Percentiles rank a stretch among this genome's conserved stretches.
Conservation (phyloP, 1,139 yeast species). For the Kurtzmaniella quercitrusa region DNA sequence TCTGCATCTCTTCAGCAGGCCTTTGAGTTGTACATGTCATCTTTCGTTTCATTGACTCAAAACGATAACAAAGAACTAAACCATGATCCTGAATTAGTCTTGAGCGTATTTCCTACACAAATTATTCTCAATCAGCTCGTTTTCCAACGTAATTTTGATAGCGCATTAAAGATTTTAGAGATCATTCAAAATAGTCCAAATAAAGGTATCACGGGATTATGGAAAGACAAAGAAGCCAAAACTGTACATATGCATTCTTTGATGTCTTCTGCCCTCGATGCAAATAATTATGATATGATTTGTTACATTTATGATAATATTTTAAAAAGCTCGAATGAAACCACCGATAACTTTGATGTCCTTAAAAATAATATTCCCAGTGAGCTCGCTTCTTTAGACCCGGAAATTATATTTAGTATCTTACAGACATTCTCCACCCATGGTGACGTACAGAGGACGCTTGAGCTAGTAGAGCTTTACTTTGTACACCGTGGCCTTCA, state of each 20-base stretch:
- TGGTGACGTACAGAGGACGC: slow-evolving; percentile 37
- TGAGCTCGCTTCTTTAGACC: slow-evolving; percentile 4
- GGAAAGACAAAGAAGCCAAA: not conserved
- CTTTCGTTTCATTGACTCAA: not conserved
- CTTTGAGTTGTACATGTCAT: not conserved
- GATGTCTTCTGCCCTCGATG: not conserved
- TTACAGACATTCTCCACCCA: slow-evolving; percentile 30
- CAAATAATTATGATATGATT: not conserved
- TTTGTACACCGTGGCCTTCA: slow-evolving; percentile 27
- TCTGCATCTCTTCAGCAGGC: not conserved
- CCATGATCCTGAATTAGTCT: not conserved
- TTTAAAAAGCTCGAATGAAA: not conserved
- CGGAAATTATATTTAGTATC: slow-evolving; percentile 18
- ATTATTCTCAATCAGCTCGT: not conserved
- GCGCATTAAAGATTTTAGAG: not conserved
- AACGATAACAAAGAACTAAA: not conserved
- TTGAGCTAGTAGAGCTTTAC: slow-evolving; percentile 35
- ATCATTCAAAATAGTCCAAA: not conserved
- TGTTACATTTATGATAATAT: not conserved
- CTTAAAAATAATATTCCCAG: not conserved
- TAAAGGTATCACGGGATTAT: not conserved
- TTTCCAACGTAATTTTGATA: not conserved
- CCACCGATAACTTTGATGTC: not conserved
- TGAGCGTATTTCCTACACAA: not conserved
- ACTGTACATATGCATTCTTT: not conserved